Evolutionary conservation across 257 asterid species (phyloP).

Genomic region (Solanum medicagineum): DNA sequence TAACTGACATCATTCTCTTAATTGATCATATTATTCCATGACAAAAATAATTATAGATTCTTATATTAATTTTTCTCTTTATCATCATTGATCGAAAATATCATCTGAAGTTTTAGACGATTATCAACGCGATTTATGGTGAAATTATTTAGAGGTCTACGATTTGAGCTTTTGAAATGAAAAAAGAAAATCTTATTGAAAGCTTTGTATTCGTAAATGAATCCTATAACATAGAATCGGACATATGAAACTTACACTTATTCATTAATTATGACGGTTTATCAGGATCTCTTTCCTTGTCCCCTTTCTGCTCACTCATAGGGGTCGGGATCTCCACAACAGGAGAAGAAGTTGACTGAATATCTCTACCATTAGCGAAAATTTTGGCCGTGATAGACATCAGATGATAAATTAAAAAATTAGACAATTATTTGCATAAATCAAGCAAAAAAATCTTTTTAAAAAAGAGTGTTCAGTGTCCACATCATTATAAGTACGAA

Average conservation of each 20-base stretch:
- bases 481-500: background rate
- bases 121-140: too few relatives aligned
- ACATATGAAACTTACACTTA: too few relatives aligned
- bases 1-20: background rate
- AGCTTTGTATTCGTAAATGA: background rate
- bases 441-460: background rate
- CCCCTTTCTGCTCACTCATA: too few relatives aligned
- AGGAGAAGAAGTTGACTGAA: too few relatives aligned
- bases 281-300: too few relatives aligned
- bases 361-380: too few relatives aligned
- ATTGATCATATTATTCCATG: background rate
- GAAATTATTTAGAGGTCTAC: too few relatives aligned
- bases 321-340: too few relatives aligned
- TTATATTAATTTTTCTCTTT: background rate
- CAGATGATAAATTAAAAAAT: background rate
- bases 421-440: background rate
- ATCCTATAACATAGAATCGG: fast-evolving
- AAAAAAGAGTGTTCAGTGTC: background rate
- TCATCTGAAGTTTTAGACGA: too few relatives aligned
- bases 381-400: background rate
- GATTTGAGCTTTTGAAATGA: too few relatives aligned
- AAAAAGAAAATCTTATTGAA: background rate
- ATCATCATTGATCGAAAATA: background rate
- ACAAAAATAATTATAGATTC: background rate
- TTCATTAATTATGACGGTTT: too few relatives aligned